Percentiles rank a stretch among this genome's conserved stretches.
Evolutionary conservation across 306 rosid species (phyloP).

Genomic region (Lupinus albus): DNA sequence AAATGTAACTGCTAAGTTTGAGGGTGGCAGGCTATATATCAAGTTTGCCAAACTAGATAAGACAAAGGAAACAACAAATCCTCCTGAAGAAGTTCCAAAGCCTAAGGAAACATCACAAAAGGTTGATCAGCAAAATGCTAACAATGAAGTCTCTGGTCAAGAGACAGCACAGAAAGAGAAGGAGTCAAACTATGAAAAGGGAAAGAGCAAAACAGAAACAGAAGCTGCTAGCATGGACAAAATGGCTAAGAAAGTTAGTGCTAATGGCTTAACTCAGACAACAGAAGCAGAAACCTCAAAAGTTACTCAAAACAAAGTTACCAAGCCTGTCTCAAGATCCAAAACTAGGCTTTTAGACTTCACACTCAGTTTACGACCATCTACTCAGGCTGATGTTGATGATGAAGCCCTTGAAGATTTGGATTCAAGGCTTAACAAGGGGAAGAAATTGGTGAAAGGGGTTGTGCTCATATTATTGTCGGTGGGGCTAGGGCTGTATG

Average conservation of each 20-base stretch:
- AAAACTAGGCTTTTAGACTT: conserved; percentile 47
- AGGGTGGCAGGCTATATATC: conserved; percentile 46
- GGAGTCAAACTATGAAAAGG: conserved; percentile 32
- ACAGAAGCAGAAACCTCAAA: conserved; percentile 11
- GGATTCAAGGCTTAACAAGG: conserved; percentile 26
- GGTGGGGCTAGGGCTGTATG: conserved; percentile 46
- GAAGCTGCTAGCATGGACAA: conserved; percentile 24
- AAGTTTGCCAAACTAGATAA: conserved; percentile 41
- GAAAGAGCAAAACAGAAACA: conserved; percentile 29
- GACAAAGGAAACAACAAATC: conserved; percentile 33
- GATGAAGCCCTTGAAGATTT: conserved; percentile 14
- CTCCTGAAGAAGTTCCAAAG: conserved; percentile 6
- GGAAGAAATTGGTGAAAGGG: conserved; percentile 49
- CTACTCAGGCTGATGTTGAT: conserved; percentile 2
- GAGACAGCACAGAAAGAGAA: conserved; percentile 35
- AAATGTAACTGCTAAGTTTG: conserved; percentile 56
- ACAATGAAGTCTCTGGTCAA: conserved; percentile 15
- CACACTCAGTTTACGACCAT: conserved; percentile 31
- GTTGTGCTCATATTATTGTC: conserved; percentile 42
- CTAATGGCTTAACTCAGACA: conserved; percentile 33
- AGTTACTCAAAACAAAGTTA: conserved; percentile 15
- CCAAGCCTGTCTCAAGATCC: conserved; percentile 26
- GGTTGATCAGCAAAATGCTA: conserved; percentile 25
- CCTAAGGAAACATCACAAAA: conserved; percentile 30
- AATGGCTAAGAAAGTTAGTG: not conserved